These are phyloP conservation scores for Sclerotinia minor DNA, from an alignment of 2,329 filamentous ascomycete genomes.

Conservation along the genomic window DNA sequence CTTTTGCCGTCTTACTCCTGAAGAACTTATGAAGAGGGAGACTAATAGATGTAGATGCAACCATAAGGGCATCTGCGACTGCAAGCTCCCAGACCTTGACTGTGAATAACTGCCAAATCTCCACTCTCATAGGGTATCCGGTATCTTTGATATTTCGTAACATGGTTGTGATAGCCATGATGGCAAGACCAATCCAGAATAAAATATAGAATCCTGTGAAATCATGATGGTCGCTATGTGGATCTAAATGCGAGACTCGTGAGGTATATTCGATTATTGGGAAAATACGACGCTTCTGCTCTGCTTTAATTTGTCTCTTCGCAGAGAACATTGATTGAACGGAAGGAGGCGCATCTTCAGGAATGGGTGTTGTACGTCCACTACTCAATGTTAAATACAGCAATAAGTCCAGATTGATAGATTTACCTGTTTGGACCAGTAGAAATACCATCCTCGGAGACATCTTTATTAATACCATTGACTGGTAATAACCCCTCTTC, in stretches of 20 bases:
- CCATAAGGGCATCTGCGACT: slow-evolving; percentile 83
- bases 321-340: slow-evolving; percentile 81
- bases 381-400: slow-evolving; percentile 48
- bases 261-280: slow-evolving; percentile 89
- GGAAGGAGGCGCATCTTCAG: slow-evolving; percentile 90
- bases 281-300: slow-evolving; percentile 81
- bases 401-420: too few species aligned
- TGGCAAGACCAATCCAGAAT: slow-evolving; percentile 95
- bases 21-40: slow-evolving; percentile 73
- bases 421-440: slow-evolving; percentile 28
- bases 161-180: slow-evolving; percentile 96
- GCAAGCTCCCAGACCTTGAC: slow-evolving; percentile 86
- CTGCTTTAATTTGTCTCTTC: slow-evolving; percentile 77
- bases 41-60: slow-evolving; percentile 68
- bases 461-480: slow-evolving; percentile 26
- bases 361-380: slow-evolving; percentile 78
- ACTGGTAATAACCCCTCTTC: slow-evolving; percentile 34
- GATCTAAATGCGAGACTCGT: slow-evolving; percentile 94
- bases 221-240: slow-evolving; percentile 85
- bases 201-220: slow-evolving; percentile 97
- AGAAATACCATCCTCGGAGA: slow-evolving; percentile 30
- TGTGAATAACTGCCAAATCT: slow-evolving; percentile 86
- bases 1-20: slow-evolving; percentile 52
- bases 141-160: slow-evolving; percentile 92
- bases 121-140: slow-evolving; percentile 77